Evolutionary conservation across 2,329 filamentous ascomycete species (phyloP), one percentile per base, ranked within the genome.

Genomic region (Cercospora sesami): DNA sequence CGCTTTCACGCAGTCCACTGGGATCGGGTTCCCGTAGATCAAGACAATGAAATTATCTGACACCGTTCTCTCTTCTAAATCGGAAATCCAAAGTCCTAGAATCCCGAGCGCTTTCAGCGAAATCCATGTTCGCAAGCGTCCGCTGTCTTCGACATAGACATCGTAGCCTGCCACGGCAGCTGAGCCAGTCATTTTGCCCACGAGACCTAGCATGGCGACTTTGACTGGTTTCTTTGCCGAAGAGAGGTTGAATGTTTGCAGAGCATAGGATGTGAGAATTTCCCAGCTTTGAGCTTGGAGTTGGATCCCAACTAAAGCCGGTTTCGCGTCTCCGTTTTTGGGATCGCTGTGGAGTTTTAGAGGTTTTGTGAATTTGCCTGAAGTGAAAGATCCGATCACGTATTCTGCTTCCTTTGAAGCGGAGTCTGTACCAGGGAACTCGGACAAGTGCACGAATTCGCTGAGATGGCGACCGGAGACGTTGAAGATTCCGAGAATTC

Each of bases 121-220:
- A 1, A 90, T 87, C 73, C 88, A 87, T 12, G 96, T 80, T 7
- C 87, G 80, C 21, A 95, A 80, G 16, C 87, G 82, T 0, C 88
- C 88, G 66, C 87, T 89, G 7, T 84, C 82, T 39, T 85, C 80
- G 72, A 89, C 77, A 36, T 85, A 85, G 55, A 89, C 85, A 30
- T 86, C 83, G n/a, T 83, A 89, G 42, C 83, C 84, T 1, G 90
- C 82, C 7, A 97, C 85, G 0, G 93, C 93, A 1, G 92, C 93
- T 0, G 90, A 88, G 0, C 93, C 94, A 0, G 93, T 93, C 91
- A 98, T 96, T 79, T 97, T 97, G 2, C 87, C 91, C 3, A 96
- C 72, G 1, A 98, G 82, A 0, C 94, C 94, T 0, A 98, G 79
- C 18, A 90, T 89, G 0, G 92, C 89, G 1, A 94, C 83, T 53